Conservation (phyloP, 257 asterid genomes). For the Solanum chilense region DNA sequence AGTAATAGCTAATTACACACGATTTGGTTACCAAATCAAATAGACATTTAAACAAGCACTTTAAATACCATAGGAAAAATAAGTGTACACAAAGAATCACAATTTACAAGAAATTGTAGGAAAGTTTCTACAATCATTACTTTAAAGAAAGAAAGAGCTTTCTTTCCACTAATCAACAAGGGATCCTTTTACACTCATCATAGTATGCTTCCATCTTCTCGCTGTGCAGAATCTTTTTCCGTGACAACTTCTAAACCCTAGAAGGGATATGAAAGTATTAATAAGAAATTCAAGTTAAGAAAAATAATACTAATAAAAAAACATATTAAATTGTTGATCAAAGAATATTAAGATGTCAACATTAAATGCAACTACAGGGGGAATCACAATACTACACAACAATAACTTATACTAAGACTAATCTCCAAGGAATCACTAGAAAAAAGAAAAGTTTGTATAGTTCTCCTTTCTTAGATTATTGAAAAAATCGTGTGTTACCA, state of each 20-base stretch:
- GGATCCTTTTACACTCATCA: background rate
- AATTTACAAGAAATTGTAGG: too few species aligned
- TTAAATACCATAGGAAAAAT: background rate
- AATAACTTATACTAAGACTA: background rate
- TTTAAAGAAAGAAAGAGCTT: slow-evolving; percentile 9
- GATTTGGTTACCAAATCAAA: background rate
- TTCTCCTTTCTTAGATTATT: background rate
- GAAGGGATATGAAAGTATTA: background rate
- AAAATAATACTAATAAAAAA: background rate
- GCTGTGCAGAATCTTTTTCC: background rate
- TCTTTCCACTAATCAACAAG: slow-evolving; percentile 1
- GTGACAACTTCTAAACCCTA: background rate
- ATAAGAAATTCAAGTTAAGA: background rate
- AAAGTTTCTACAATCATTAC: background rate
- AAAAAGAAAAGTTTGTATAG: too few species aligned
- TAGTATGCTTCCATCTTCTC: background rate
- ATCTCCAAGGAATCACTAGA: background rate
- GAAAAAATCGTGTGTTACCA: background rate
- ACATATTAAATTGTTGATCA: background rate
- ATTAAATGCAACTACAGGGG: background rate
- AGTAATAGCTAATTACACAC: too few species aligned
- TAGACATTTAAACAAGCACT: background rate
- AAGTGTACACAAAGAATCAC: background rate
- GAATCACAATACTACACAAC: too few species aligned
- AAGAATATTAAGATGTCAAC: background rate